Base-by-base conservation (phyloP, 2,329 filamentous ascomycete species). In the Arthrobotrys sphaeroides region DNA sequence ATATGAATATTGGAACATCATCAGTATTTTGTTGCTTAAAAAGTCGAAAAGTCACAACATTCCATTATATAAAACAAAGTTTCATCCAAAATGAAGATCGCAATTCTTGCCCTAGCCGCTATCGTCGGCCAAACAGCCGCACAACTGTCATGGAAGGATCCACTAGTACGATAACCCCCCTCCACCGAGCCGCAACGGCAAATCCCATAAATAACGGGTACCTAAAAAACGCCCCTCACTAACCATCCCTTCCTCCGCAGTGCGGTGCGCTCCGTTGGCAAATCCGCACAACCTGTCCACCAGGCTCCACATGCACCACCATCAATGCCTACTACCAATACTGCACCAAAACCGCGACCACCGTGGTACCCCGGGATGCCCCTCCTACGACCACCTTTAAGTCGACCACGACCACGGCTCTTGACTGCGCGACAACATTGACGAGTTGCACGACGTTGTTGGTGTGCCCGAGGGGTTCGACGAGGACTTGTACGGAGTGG, bases 261-360 rank as follows among this genome's bases (percentile, higher is more conserved):
- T 62, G 62, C 38, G 62, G 62, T 26, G 62, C 33, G 28, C 47
- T 66, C 49, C 62, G 62, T 38, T 66, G 51, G 31, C 62, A 66
- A 57, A 43, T 31, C 1, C 62, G 42, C 36, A 66, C 62, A 57
- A 57, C 62, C 13, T 66, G 62, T 36, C 62, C 31, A 24, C 47
- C 62, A 7, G 62, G 62, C 0, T 66, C 62, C 13, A 66, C 62
- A 3, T 66, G 62, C 24, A 66, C 26, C 45, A 66, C 62, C 1
- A 66, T 66, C 0, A 57, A 57, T 16, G 47, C 24, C 7, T 57
- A 66, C 16, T 31, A 40, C 24, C 45, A 47, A 7, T 66, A 57
- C 24, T 66, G 62, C 16, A 55, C 62, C 13, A 43, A 40, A 13
- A n/a, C 31, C 13, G 22, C 61, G 22, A 18, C 22, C 28, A 10